Evolutionary conservation across 345 rosid genomes (phyloP).

Genomic region (Citrus unshiu): DNA sequence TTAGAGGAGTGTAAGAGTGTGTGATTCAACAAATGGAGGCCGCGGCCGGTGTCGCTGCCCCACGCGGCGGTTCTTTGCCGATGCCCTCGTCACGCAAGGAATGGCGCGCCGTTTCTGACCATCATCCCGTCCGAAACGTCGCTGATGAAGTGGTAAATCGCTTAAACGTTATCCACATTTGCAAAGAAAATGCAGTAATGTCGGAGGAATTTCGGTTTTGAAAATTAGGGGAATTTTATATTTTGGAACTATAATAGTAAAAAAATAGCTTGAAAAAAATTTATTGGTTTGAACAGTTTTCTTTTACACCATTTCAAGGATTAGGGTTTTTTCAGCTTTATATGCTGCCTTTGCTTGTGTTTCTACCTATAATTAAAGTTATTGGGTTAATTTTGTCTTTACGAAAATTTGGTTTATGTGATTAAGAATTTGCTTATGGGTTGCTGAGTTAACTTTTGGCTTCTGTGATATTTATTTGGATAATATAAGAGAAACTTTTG

Average conservation of each 20-base stretch:
- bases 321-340: background rate
- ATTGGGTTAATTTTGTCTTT: background rate
- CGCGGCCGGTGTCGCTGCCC: constrained; percentile 54
- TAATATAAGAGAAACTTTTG: background rate
- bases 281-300: background rate
- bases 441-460: background rate
- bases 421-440: background rate
- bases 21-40: constrained; percentile 58
- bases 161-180: background rate
- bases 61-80: constrained; percentile 67
- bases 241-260: background rate
- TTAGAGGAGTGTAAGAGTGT: constrained; percentile 21
- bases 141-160: constrained; percentile 50
- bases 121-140: constrained; percentile 50
- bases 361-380: background rate
- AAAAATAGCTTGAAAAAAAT: background rate
- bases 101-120: constrained; percentile 94
- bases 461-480: background rate
- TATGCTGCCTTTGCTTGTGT: background rate
- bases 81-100: constrained; percentile 68
- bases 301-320: background rate
- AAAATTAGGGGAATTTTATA: background rate
- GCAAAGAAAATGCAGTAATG: background rate
- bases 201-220: background rate
- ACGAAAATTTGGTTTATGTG: background rate